phyloP scores from a whole-genome alignment of 495 filamentous ascomycete species.

The Diplogelasinospora grovesii region DNA sequence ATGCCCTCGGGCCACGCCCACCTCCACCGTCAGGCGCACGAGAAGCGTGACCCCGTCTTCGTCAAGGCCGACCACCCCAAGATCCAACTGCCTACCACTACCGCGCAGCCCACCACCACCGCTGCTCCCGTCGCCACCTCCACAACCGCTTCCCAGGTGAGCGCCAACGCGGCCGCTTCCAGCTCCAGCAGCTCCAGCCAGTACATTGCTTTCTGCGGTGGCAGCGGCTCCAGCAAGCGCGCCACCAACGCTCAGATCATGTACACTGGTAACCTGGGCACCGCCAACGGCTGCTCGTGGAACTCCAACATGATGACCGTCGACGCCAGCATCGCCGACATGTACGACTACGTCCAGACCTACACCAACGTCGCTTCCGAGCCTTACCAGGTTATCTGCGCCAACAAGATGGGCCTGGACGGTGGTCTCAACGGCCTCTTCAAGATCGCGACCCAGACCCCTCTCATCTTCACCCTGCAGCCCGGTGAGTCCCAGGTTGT shows the following conservation, averaged over 20 bases:
- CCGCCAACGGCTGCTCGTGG: slow-evolving; percentile 21
- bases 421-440: slow-evolving; percentile 27
- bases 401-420: slow-evolving; percentile 33
- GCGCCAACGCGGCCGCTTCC: not conserved
- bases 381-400: slow-evolving; percentile 25
- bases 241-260: slow-evolving; percentile 27
- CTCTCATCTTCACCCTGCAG: slow-evolving; percentile 23
- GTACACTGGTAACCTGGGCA: slow-evolving; percentile 31
- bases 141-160: not conserved
- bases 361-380: slow-evolving; percentile 25
- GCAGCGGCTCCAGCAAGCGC: slow-evolving; percentile 22
- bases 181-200: not conserved
- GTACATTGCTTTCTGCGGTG: slow-evolving; percentile 22
- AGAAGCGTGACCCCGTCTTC: slow-evolving; percentile 13
- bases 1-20: slow-evolving; percentile 30
- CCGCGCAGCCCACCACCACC: slow-evolving; percentile 1
- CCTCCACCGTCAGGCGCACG: slow-evolving; percentile 21
- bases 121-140: slow-evolving; percentile 1
- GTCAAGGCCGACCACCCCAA: slow-evolving; percentile 20
- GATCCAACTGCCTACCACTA: slow-evolving; percentile 6
- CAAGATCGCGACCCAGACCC: slow-evolving; percentile 14
- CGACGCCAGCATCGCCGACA: slow-evolving; percentile 24
- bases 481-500: slow-evolving; percentile 30
- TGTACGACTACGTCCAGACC: slow-evolving; percentile 31
- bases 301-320: slow-evolving; percentile 34